Conservation (phyloP, 2,329 filamentous ascomycete genomes). For the Xylariales sp. region DNA sequence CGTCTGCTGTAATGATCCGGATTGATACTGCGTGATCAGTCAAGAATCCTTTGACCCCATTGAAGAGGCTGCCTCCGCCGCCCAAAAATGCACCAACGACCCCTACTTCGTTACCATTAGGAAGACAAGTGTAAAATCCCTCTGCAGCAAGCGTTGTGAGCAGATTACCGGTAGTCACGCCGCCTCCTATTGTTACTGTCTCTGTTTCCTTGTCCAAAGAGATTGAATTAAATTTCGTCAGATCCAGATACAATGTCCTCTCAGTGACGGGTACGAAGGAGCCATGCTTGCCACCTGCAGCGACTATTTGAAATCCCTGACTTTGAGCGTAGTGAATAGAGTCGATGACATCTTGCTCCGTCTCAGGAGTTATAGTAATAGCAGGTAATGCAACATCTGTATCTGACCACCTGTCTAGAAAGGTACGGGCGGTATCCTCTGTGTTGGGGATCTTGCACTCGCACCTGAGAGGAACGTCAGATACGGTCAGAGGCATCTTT, state of each 20-base stretch:
- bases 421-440: neutral
- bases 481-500: no score
- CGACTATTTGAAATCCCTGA: neutral
- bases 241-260: slow-evolving; percentile 1
- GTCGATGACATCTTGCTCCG: neutral
- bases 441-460: neutral
- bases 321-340: neutral
- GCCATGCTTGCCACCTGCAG: slow-evolving; percentile 1
- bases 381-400: neutral
- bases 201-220: neutral
- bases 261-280: neutral
- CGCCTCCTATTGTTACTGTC: slow-evolving; percentile 1
- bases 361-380: neutral
- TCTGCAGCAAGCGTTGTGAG: slow-evolving; percentile 1
- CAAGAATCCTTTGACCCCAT: slow-evolving; percentile 2
- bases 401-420: slow-evolving; percentile 1
- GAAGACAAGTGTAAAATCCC: neutral
- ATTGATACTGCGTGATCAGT: neutral
- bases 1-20: slow-evolving; percentile 3
- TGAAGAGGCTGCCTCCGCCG: neutral
- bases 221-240: neutral
- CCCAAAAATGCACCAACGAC: slow-evolving; percentile 1
- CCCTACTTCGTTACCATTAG: slow-evolving; percentile 1
- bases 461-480: slow-evolving; percentile 1
- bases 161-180: slow-evolving; percentile 1